These are phyloP conservation scores for Colletotrichum zoysiae DNA, from an alignment of 2,329 filamentous ascomycete genomes.

Conservation along the genomic window DNA sequence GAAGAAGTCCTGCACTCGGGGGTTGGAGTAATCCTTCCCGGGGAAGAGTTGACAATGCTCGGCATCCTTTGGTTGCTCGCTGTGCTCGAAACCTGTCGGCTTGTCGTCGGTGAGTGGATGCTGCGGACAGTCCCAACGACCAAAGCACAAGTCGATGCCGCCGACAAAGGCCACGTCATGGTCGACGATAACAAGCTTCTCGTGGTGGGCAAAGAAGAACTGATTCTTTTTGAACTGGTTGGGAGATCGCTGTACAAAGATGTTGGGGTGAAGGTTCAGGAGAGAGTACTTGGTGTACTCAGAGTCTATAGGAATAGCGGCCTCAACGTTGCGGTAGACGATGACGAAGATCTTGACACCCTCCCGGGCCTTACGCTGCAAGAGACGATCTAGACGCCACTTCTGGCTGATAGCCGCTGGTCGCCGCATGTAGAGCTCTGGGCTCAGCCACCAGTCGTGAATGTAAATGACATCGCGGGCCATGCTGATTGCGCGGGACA, in stretches of 20 bases:
- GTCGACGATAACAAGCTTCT: constrained; percentile 97
- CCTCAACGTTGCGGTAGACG: constrained; percentile 97
- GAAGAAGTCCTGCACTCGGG: constrained; percentile 95
- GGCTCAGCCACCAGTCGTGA: constrained; percentile 99
- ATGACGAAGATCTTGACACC: constrained; percentile 98
- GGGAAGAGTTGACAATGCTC: constrained; percentile 97
- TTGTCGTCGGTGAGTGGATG: constrained; percentile 94
- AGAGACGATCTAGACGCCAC: constrained; percentile 91
- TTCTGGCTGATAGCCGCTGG: constrained; percentile 97
- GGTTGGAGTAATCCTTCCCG: constrained; percentile 98
- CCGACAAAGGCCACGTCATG: constrained; percentile 96
- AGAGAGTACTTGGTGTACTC: constrained; percentile 98
- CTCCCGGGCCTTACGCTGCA: constrained; percentile 94
- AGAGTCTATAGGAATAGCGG: constrained; percentile 96
- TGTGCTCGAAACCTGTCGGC: constrained; percentile 90
- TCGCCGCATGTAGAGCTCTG: constrained; percentile 93
- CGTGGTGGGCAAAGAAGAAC: constrained; percentile 99
- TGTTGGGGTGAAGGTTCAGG: constrained; percentile 93
- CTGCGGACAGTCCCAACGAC: constrained; percentile 96
- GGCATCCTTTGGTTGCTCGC: constrained; percentile 83
- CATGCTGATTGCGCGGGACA: constrained; percentile 96
- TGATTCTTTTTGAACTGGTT: constrained; percentile 99
- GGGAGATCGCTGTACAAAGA: constrained; percentile 95
- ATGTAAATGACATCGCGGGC: constrained; percentile 98
- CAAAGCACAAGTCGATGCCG: constrained; percentile 96